These are phyloP conservation scores for Stephanodiscus minutulus DNA, from an alignment of 108 stramenopile genomes.

Conservation along the genomic window DNA sequence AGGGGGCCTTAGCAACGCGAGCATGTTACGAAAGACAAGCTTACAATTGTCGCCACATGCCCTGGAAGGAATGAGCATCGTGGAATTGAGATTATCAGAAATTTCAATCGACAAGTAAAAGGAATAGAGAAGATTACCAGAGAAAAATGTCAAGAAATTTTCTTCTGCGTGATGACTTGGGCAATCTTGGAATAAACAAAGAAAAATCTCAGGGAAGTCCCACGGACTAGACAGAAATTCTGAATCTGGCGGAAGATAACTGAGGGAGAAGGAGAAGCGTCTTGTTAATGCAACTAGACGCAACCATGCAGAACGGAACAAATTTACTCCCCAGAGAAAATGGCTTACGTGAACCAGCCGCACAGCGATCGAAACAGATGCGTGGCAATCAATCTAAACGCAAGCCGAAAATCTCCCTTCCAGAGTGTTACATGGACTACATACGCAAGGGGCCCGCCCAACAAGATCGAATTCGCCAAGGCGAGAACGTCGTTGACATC, in stretches of 20 bases:
- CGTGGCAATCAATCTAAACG: conserved; percentile 32
- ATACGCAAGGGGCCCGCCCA: conserved; percentile 24
- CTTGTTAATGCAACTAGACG: neutral
- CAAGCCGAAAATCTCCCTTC: conserved; percentile 40
- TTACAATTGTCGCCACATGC: conserved; percentile 46
- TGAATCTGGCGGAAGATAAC: conserved; percentile 47
- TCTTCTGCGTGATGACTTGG: neutral
- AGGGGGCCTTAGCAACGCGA: neutral
- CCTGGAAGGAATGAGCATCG: conserved; percentile 2
- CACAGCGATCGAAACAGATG: conserved; percentile 38
- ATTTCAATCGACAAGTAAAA: neutral
- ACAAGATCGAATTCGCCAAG: conserved; percentile 26
- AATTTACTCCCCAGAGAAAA: neutral
- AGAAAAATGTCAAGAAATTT: conserved; percentile 50
- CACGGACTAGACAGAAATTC: conserved; percentile 26
- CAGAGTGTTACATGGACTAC: conserved; percentile 32
- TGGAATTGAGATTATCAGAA: neutral
- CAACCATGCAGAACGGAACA: neutral
- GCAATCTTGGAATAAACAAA: conserved; percentile 29
- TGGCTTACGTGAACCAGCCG: conserved; percentile 46
- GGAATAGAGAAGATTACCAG: conserved; percentile 3
- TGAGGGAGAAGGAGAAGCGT: neutral
- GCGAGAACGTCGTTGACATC: conserved; percentile 36
- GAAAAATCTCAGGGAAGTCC: conserved; percentile 51
- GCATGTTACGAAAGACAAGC: neutral